Evolutionary conservation across 306 rosid species (phyloP).

Genomic region (Inga leiocalycina): DNA sequence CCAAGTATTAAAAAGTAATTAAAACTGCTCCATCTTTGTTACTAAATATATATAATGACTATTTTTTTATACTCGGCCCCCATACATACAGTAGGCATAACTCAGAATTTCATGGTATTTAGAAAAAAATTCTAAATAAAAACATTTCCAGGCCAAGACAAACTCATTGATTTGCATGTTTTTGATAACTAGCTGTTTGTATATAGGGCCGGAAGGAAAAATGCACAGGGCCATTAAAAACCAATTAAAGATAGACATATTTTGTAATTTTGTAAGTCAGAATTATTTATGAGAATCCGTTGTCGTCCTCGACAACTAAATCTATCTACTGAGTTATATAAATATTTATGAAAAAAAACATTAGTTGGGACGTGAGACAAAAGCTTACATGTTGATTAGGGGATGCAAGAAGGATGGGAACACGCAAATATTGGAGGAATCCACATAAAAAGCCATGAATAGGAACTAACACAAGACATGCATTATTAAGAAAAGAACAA

Average conservation of each 20-base stretch:
- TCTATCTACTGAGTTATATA: background rate
- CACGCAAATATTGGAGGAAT: background rate
- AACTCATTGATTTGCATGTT: background rate
- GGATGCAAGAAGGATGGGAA: constrained; percentile 26
- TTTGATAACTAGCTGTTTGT: background rate
- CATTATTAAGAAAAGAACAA: background rate
- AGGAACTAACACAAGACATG: background rate
- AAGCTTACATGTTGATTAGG: constrained; percentile 25
- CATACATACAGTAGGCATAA: too few relatives aligned
- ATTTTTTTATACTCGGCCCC: too few relatives aligned
- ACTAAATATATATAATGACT: too few relatives aligned
- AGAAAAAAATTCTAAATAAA: too few relatives aligned
- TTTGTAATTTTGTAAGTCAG: background rate
- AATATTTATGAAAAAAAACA: background rate
- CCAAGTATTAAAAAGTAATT: too few relatives aligned
- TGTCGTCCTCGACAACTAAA: background rate
- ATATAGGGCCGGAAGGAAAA: background rate
- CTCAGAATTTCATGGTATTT: background rate
- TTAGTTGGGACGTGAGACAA: background rate
- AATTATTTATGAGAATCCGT: background rate
- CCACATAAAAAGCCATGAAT: background rate
- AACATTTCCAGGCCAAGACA: background rate
- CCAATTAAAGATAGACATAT: background rate
- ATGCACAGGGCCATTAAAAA: background rate
- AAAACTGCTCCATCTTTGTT: background rate